Evolutionary conservation across 495 filamentous ascomycete genomes (phyloP), one percentile per base, ranked within the genome.

Genomic region (Parathielavia hyrcaniae): DNA sequence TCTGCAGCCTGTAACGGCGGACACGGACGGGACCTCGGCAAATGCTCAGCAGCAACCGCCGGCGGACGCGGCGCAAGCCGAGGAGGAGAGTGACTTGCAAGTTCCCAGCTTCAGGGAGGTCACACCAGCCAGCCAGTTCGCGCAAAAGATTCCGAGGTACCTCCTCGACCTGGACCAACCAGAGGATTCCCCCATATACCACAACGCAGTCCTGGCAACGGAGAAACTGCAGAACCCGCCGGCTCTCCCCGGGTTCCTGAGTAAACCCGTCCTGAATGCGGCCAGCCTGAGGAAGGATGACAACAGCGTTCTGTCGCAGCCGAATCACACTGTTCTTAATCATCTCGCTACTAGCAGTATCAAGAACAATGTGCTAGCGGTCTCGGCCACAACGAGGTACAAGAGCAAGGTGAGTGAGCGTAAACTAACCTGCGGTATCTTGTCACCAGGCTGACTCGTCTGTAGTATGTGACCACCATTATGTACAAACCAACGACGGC

Each of bases 281-380:
- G 85, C 82, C 8, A 92, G 86, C 8, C 83, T 90, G 2, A 91
- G 96, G 77, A 97, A 97, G 74, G 93, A 97, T 72, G 93, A 98
- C 68, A 95, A 89, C 71, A 96, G 91, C 73, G 95, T 98, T 44
- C 73, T 98, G 40, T 91, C 85, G 51, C 91, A 96, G 77, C 93
- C 93, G 14, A 98, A 97, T 64, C 93, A 98, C 62, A 96, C 93
- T 3, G 90, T 98, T 26, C 73, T 98, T 62, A 98, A 98, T 62
- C 93, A 98, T 70, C 76, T 98, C 47, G 92, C 92, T n/a, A 98
- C 93, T 5, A 96, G 91, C 76, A 96, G 91, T 71, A 98, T 98
- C 71, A 97, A 96, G 73, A 88, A 95, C 58, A 87, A 89, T 54
- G 88, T 97, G 30, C 79, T 98, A 58, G 93, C 95, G n/a, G 93